Evolutionary conservation across 768 basidiomycete genomes (phyloP).

Genomic region (Hydnum rufescens): DNA sequence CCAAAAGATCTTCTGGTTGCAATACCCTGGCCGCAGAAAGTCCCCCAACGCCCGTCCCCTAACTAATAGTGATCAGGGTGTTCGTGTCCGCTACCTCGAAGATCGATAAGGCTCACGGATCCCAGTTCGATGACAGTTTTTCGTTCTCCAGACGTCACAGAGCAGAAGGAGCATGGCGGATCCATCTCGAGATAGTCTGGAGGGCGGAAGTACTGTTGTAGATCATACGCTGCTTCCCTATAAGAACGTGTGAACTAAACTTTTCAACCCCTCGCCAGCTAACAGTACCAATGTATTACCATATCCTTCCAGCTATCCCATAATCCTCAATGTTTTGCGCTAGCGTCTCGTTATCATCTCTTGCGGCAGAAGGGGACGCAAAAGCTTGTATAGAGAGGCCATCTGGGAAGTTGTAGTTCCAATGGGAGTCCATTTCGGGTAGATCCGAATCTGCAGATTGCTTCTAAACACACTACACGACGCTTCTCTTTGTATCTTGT

Average conservation of each 20-base stretch:
- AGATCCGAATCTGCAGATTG: too few relatives aligned
- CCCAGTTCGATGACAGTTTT: not conserved
- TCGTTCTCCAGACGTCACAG: not conserved
- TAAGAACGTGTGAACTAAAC: not conserved
- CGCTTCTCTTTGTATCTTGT: too few relatives aligned
- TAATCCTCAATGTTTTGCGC: not conserved
- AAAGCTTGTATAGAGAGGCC: too few relatives aligned
- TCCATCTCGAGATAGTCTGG: not conserved
- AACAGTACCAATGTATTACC: too few relatives aligned
- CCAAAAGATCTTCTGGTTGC: not conserved
- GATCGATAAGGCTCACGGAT: not conserved
- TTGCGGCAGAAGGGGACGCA: too few relatives aligned
- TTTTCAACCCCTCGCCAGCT: not conserved
- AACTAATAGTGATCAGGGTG: not conserved
- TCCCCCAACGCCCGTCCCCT: not conserved
- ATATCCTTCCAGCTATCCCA: not conserved
- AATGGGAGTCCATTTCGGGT: too few relatives aligned
- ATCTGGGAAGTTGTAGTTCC: too few relatives aligned
- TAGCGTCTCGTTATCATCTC: not conserved
- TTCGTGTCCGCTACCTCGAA: not conserved
- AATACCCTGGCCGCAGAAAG: not conserved
- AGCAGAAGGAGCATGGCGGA: not conserved
- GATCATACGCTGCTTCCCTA: not conserved
- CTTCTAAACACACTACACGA: too few relatives aligned
- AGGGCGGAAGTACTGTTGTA: not conserved